Conservation (phyloP, 2,329 filamentous ascomycete species). For the Venturiaceae sp. region DNA sequence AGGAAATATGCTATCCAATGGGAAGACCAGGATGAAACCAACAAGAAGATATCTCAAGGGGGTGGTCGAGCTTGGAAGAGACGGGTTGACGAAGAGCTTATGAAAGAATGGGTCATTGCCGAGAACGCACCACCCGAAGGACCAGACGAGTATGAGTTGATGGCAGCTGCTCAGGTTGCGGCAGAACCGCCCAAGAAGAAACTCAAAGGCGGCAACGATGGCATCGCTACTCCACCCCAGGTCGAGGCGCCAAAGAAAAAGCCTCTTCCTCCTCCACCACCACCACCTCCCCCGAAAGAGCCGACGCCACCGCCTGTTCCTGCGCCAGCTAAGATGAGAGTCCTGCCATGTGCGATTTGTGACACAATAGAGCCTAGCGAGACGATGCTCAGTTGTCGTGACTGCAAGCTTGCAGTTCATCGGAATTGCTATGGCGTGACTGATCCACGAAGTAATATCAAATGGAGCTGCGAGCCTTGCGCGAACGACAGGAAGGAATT, state of each 20-base stretch:
- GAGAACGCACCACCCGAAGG: constrained; percentile 36
- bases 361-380: constrained; percentile 61
- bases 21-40: constrained; percentile 86
- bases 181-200: constrained; percentile 52
- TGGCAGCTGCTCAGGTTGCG: not conserved
- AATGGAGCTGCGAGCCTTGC: constrained; percentile 96
- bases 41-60: constrained; percentile 72
- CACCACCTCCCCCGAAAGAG: constrained; percentile 34
- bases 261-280: constrained; percentile 17
- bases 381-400: constrained; percentile 67
- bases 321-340: constrained; percentile 67
- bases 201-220: constrained; percentile 38
- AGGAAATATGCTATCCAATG: constrained; percentile 92
- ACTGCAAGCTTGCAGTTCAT: constrained; percentile 88
- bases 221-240: constrained; percentile 36
- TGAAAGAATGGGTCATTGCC: constrained; percentile 59
- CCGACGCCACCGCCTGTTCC: constrained; percentile 45
- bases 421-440: constrained; percentile 86
- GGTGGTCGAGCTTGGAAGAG: constrained; percentile 79
- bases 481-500: constrained; percentile 85
- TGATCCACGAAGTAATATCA: constrained; percentile 54
- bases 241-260: constrained; percentile 30
- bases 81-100: constrained; percentile 85
- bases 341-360: constrained; percentile 80
- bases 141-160: not conserved